Evolutionary conservation across 768 basidiomycete genomes (phyloP).

Genomic region (Suillus cothurnatus): DNA sequence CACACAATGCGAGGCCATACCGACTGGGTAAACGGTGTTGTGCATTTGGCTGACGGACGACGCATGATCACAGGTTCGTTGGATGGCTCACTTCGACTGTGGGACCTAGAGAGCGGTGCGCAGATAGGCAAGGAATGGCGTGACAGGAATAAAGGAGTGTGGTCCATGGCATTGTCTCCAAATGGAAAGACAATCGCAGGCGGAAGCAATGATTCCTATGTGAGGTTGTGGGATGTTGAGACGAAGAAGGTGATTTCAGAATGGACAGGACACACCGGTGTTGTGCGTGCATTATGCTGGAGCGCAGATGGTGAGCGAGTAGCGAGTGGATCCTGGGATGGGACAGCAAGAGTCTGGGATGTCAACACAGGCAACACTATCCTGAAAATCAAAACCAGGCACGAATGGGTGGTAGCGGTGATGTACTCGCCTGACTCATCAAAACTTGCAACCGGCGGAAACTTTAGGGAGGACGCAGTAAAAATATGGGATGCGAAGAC

Average conservation of each 20-base stretch:
- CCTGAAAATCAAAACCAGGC: neutral
- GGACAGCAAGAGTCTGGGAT: neutral
- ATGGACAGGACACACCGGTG: neutral
- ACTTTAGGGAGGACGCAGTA: neutral
- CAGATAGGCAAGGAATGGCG: neutral
- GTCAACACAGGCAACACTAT: neutral
- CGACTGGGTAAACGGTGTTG: neutral
- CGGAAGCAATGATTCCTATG: no score
- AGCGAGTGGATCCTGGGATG: neutral
- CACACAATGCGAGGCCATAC: neutral
- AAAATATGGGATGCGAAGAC: neutral
- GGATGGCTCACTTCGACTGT: neutral
- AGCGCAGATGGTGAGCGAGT: neutral
- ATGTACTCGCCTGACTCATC: neutral
- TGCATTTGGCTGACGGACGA: neutral
- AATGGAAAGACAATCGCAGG: neutral
- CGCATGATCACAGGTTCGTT: neutral
- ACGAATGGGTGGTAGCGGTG: neutral
- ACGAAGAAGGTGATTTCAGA: neutral
- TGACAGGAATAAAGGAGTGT: neutral
- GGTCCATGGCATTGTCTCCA: neutral
- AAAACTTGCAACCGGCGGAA: neutral
- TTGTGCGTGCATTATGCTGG: neutral
- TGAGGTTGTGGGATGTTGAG: neutral
- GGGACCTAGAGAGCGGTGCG: neutral